Evolutionary conservation across 495 filamentous ascomycete species (phyloP).

Genomic region (Evansstolkia leycettana): DNA sequence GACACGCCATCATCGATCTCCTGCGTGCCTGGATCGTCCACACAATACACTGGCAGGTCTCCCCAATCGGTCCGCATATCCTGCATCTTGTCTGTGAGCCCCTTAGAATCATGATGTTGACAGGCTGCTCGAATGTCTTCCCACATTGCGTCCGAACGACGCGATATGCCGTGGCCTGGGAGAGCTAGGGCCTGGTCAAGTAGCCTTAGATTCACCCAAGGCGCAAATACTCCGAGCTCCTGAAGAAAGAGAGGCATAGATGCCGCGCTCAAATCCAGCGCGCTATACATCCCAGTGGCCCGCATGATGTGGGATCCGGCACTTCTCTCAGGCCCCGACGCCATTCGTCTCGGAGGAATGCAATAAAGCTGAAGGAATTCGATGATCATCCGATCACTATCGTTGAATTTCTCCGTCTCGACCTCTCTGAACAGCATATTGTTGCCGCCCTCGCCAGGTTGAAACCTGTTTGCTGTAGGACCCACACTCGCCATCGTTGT

Average conservation of each 20-base stretch:
- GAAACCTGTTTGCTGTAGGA: constrained; percentile 28
- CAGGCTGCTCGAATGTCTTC: constrained; percentile 15
- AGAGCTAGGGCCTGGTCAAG: constrained; percentile 52
- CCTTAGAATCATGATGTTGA: constrained; percentile 13
- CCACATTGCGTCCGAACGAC: constrained; percentile 20
- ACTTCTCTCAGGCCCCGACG: constrained; percentile 40
- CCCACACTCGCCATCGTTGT: constrained; percentile 43
- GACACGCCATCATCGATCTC: constrained; percentile 91
- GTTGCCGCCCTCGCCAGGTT: constrained; percentile 19
- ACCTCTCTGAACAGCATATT: constrained; percentile 30
- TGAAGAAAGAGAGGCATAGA: constrained; percentile 64
- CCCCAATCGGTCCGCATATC: constrained; percentile 59
- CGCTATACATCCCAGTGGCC: constrained; percentile 55
- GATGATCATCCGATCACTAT: constrained; percentile 46
- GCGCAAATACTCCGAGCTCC: constrained; percentile 70
- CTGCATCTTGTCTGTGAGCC: constrained; percentile 37
- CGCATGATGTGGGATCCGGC: constrained; percentile 62
- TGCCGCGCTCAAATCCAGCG: constrained; percentile 36
- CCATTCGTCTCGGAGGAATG: constrained; percentile 35
- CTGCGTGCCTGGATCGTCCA: constrained; percentile 56
- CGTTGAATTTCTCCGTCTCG: constrained; percentile 19
- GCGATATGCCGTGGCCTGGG: constrained; percentile 36
- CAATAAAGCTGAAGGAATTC: constrained; percentile 54
- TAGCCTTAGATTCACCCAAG: constrained; percentile 66
- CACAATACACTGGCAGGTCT: constrained; percentile 62